These are phyloP conservation scores for Isabelozyma pseudorhagii DNA, from an alignment of 805 yeast genomes.

Conservation along the genomic window DNA sequence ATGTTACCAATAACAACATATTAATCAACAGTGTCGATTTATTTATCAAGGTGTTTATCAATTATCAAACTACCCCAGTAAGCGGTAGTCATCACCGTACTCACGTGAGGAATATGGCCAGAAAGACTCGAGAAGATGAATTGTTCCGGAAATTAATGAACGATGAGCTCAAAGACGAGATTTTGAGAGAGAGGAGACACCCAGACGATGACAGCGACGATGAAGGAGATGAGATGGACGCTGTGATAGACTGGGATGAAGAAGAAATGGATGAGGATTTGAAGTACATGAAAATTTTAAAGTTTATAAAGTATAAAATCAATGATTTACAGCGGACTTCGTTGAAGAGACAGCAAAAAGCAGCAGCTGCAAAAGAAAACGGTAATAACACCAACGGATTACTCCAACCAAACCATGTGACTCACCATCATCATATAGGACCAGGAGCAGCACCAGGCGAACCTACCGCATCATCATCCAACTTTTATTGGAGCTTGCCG, in stretches of 20 bases:
- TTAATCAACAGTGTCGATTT: constrained; percentile 26
- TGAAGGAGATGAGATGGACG: constrained; percentile 15
- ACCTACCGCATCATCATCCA: not conserved
- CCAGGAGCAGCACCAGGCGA: not conserved
- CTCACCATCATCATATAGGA: constrained; percentile 4
- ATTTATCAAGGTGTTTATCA: constrained; percentile 35
- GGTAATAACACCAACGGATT: no score
- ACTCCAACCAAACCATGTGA: constrained; percentile 1
- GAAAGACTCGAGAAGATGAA: constrained; percentile 29
- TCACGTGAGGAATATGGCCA: constrained; percentile 1
- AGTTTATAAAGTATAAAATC: constrained; percentile 39
- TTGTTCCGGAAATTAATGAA: constrained; percentile 35
- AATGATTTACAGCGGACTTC: constrained; percentile 6
- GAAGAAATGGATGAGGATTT: constrained; percentile 47
- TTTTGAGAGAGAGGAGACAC: constrained; percentile 26
- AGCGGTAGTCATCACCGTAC: constrained; percentile 5
- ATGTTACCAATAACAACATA: constrained; percentile 15
- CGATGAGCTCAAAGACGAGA: constrained; percentile 37
- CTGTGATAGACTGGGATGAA: constrained; percentile 46
- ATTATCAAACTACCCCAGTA: constrained; percentile 26
- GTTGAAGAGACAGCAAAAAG: not conserved
- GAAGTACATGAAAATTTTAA: constrained; percentile 39
- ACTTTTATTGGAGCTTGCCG: not conserved
- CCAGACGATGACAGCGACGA: constrained; percentile 28
- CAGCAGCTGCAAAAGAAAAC: not conserved